Percentiles rank a stretch among this genome's conserved stretches.
These are phyloP conservation scores for Fusarium staphyleae DNA, from an alignment of 2,329 filamentous ascomycete genomes.

Conservation along the genomic window DNA sequence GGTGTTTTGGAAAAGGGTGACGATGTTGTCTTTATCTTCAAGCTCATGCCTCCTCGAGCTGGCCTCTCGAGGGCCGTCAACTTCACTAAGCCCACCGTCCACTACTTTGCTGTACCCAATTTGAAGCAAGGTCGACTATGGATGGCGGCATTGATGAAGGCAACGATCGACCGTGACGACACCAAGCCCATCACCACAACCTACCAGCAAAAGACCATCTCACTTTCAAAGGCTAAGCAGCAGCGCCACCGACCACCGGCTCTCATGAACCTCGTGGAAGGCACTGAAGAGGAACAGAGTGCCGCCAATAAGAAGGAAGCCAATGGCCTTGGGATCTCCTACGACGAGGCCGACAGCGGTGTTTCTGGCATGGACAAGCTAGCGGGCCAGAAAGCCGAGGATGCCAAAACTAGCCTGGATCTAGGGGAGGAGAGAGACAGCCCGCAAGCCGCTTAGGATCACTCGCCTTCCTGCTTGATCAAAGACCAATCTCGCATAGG, in stretches of 20 bases:
- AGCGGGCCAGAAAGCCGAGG: conserved; percentile 46
- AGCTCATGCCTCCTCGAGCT: conserved; percentile 87
- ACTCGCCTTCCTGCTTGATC: background rate
- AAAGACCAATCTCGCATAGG: background rate
- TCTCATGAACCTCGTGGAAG: conserved; percentile 73
- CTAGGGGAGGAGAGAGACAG: conserved; percentile 40
- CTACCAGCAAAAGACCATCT: conserved; percentile 97
- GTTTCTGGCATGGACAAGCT: conserved; percentile 53
- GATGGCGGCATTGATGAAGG: conserved; percentile 99
- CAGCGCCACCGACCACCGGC: conserved; percentile 91
- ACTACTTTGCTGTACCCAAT: conserved; percentile 96
- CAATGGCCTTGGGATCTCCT: conserved; percentile 53
- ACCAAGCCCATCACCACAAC: conserved; percentile 82
- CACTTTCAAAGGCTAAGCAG: conserved; percentile 82
- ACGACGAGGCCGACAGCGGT: conserved; percentile 53
- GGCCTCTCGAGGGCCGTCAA: conserved; percentile 90
- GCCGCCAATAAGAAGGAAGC: conserved; percentile 34
- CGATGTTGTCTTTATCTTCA: conserved; percentile 94
- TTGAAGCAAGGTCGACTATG: conserved; percentile 87
- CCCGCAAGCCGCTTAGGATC: conserved; percentile 37
- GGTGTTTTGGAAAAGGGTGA: conserved; percentile 55
- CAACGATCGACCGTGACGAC: conserved; percentile 93
- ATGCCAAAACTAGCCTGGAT: conserved; percentile 41
- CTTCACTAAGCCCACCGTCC: conserved; percentile 96
- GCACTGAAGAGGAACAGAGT: conserved; percentile 43